Evolutionary conservation across 176 grass and related monocot genomes (phyloP).

Genomic region (Aegilops sharonensis): DNA sequence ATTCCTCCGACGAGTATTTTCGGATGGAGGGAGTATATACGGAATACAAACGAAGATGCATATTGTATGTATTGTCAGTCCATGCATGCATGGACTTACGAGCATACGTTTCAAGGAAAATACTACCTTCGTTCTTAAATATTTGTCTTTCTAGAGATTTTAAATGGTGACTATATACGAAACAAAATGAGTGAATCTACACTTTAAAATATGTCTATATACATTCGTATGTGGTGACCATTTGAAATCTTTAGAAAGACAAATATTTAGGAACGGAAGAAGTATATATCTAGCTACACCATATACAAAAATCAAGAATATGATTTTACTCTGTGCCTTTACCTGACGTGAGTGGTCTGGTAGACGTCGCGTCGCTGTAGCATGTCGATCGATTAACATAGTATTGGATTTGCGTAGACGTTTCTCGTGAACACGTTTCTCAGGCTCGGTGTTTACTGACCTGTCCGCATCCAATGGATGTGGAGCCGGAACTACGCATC

Average conservation of each 20-base stretch:
- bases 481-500: background rate
- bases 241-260: too few species aligned
- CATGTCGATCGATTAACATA: background rate
- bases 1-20: too few species aligned
- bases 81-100: too few species aligned
- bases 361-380: background rate
- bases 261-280: too few species aligned
- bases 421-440: background rate
- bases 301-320: background rate
- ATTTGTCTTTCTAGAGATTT: too few species aligned
- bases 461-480: background rate
- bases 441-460: background rate
- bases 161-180: too few species aligned
- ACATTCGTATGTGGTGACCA: too few species aligned
- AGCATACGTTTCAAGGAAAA: too few species aligned
- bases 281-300: background rate
- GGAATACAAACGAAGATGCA: background rate
- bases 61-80: background rate
- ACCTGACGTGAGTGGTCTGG: background rate
- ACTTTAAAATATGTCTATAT: too few species aligned
- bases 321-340: background rate
- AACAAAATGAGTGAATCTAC: too few species aligned
- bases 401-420: background rate
- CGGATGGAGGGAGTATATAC: too few species aligned
- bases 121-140: too few species aligned